Base-by-base conservation (phyloP, 768 basidiomycete genomes). In the Tricholoma terreum region DNA sequence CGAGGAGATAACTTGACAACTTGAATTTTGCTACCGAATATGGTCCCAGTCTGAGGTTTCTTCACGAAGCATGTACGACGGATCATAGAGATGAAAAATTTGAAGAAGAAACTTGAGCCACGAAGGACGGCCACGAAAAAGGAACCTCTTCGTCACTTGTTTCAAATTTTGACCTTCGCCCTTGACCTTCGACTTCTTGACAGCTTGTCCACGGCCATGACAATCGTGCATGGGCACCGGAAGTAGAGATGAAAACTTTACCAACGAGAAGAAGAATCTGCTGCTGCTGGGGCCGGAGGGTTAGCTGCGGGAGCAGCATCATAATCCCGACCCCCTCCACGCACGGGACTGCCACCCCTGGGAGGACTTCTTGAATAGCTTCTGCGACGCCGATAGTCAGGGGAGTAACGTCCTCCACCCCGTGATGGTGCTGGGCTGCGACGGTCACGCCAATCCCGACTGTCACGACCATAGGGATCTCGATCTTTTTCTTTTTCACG, bases 291-390 rank as follows among this genome's bases (percentile, higher is more conserved):
- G 49, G 69, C 73, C 69, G 73, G 74, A 68, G 65, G 72, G 51
- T 62, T 67, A 54, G 56, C 61, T 52, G 65, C 60, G 56, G 63
- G 52, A 14, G 71, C 61, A 3, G 65, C 64, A 30, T 75, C 74
- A 42, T 74, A 77, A 58, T 81, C 67, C 61, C 80, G 66, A 61
- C 70, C 63, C 30, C 50, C 50, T 52, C 50, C 53, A 46, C 74
- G 69, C 43, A 74, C 63, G 19, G 79, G 80, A 69, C 80, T 81
- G 69, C 86, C 83, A 52, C 87, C 89, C 63, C 89, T 78, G 53
- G 88, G 89, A 21, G 90, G 91, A 74, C 87, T 90, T 68, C 87
- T 81, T 54, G 87, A 89, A 62, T 89, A 87, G 73, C 88, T 90
- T 70, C 82, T 80, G 54, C 90, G 86, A 69, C 80, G 81, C 64